These are phyloP conservation scores for Blastomyces parvus DNA, from an alignment of 2,329 filamentous ascomycete species.

Conservation along the genomic window DNA sequence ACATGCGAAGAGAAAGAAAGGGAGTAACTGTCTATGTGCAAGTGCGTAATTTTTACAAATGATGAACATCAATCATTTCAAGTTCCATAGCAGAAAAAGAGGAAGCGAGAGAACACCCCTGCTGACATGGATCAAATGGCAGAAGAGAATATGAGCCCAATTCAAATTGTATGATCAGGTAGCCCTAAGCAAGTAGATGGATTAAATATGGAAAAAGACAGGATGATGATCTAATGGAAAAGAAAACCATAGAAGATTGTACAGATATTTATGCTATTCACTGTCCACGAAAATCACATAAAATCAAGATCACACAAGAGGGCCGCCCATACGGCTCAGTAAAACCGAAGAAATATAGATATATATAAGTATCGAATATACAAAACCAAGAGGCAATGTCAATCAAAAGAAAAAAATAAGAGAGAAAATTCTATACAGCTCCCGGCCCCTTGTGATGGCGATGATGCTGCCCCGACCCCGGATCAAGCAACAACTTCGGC, in stretches of 20 bases:
- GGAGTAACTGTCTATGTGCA: too few relatives aligned
- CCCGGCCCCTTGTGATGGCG: conserved; percentile 28
- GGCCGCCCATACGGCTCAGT: too few relatives aligned
- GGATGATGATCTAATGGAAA: not conserved
- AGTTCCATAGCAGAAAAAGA: too few relatives aligned
- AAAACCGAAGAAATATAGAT: not conserved
- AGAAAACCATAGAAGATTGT: not conserved
- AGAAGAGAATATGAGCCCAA: not conserved
- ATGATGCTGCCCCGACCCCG: conserved; percentile 34
- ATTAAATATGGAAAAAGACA: not conserved
- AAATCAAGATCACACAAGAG: not conserved
- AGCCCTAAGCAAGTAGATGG: not conserved
- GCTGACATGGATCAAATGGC: too few relatives aligned
- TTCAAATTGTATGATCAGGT: not conserved
- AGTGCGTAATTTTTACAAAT: too few relatives aligned
- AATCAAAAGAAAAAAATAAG: not conserved
- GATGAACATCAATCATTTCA: too few relatives aligned
- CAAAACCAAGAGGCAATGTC: not conserved
- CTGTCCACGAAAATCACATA: not conserved
- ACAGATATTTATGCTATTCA: not conserved
- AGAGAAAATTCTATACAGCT: conserved; percentile 21
- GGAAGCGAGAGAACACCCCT: too few relatives aligned
- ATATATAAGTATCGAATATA: not conserved
- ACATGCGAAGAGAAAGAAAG: too few relatives aligned
- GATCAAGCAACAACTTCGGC: conserved; percentile 76